Evolutionary conservation across 2,329 filamentous ascomycete genomes (phyloP).

Genomic region (Lizonia empirigonia): DNA sequence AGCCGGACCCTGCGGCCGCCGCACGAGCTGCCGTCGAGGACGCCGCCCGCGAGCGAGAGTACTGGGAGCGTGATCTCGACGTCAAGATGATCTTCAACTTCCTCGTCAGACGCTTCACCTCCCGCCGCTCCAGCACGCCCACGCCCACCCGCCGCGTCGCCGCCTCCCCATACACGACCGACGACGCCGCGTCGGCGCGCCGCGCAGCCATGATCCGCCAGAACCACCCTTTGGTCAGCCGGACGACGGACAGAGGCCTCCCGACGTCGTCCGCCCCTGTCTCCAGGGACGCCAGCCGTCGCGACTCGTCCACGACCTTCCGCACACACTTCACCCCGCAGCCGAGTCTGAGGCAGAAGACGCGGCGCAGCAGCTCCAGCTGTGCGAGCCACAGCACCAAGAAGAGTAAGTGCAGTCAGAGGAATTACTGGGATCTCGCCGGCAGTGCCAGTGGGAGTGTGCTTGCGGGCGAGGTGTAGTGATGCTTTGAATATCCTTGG

Average conservation of each 20-base stretch:
- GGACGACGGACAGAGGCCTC: conserved; percentile 43
- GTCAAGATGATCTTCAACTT: conserved; percentile 88
- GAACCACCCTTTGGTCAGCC: conserved; percentile 83
- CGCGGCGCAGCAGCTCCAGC: conserved; percentile 60
- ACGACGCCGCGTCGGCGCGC: conserved; percentile 56
- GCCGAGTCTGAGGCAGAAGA: conserved; percentile 24
- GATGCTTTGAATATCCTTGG: no score
- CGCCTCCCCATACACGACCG: conserved; percentile 33
- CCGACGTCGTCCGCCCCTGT: conserved; percentile 31
- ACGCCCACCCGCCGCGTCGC: conserved; percentile 25
- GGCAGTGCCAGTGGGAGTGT: conserved; percentile 72
- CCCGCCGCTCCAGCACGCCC: conserved; percentile 38
- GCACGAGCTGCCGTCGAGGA: conserved; percentile 36
- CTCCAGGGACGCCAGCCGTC: conserved; percentile 27
- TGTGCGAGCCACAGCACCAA: conserved; percentile 89
- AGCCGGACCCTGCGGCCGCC: conserved; percentile 20
- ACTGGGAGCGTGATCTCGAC: conserved; percentile 93
- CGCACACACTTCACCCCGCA: conserved; percentile 32
- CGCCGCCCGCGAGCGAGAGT: conserved; percentile 64
- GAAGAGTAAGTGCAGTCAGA: conserved; percentile 72
- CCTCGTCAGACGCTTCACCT: conserved; percentile 46
- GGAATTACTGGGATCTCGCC: conserved; percentile 93
- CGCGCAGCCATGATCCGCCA: conserved; percentile 84
- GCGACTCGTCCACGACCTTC: conserved; percentile 22
- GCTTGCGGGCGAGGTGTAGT: conserved; percentile 39